Conservation (phyloP, 306 rosid species). For the Cucurbita pepo region DNA sequence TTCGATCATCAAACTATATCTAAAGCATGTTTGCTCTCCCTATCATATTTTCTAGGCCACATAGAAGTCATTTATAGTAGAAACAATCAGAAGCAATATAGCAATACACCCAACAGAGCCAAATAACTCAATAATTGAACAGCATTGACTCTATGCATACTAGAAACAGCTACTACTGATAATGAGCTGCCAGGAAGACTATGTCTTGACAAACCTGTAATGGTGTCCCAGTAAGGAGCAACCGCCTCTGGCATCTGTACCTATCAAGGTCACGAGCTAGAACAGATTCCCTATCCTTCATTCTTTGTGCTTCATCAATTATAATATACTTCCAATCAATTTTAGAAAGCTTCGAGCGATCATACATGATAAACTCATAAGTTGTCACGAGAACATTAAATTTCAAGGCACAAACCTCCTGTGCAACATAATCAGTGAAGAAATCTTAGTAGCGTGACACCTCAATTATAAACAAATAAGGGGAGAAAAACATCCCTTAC, state of each 20-base stretch:
- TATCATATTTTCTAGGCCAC: not conserved
- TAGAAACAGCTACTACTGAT: not conserved
- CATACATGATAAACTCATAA: slow-evolving; percentile 99
- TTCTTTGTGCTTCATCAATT: slow-evolving; percentile 98
- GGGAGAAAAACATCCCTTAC: slow-evolving; percentile 25
- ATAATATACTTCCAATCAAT: slow-evolving; percentile 92
- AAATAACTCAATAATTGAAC: not conserved
- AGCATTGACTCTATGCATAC: not conserved
- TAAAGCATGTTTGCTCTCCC: not conserved
- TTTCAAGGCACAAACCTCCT: slow-evolving; percentile 92
- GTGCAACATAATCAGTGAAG: slow-evolving; percentile 10
- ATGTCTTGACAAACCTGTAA: slow-evolving; percentile 47
- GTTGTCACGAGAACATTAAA: slow-evolving; percentile 98
- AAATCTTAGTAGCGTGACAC: slow-evolving; percentile 5
- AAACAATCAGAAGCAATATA: not conserved
- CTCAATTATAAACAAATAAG: slow-evolving; percentile 10
- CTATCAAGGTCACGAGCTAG: slow-evolving; percentile 97
- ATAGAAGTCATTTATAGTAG: not conserved
- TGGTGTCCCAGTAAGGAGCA: slow-evolving; percentile 95
- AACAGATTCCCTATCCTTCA: slow-evolving; percentile 97
- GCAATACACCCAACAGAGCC: not conserved
- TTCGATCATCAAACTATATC: not conserved
- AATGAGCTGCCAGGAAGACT: slow-evolving; percentile 1
- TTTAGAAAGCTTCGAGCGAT: slow-evolving; percentile 89
- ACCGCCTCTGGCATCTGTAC: slow-evolving; percentile 87